Base-by-base conservation (phyloP, 129 eudicot genomes). In the Kitagawia praeruptora region DNA sequence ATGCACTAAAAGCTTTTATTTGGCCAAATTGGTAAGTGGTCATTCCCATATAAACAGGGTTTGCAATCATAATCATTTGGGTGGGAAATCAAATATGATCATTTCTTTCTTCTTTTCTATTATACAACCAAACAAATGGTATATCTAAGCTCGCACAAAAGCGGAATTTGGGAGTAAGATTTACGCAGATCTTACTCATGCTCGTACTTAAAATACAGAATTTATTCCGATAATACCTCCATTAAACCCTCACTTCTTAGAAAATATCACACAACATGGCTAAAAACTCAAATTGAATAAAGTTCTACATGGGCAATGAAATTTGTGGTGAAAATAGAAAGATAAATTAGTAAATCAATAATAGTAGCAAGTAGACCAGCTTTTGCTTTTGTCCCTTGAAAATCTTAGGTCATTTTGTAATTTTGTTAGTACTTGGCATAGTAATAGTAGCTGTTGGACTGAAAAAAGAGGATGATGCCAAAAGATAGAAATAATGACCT, bases 1-100 rank as follows among this genome's bases (percentile, higher is more conserved):
- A 44, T 73, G 77, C 38, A 73, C 77, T 73, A n/a, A 74, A 72
- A 72, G 6, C 31, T n/a, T 41, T 74, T 44, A 8, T 42, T n/a
- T 74, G 6, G 21, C 44, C 27, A 73, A 42, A 42, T 46, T 41
- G n/a, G 4, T 41, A 48, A 74, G 77, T 25, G 77, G 10, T 9
- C 77, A 4, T 74, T 19, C 10, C 31, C 49, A 74, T 4, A 74
- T 12, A 47, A 74, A 28, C 54, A 70, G 75, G 75, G 11, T 40
- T 73, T 44, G 28, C 15, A 74, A 61, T 28, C 42, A 69, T 34
- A 34, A 4, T 7, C n/a, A 69, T 31, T 13, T 69, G 10, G 40
- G 42, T 69, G 69, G 69, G 6, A 61, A 25, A 61, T 61, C 69
- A 58, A 6, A 53, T 21, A 56, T 56, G 66, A 56, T 56, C 66